Percentiles rank a stretch among this genome's conserved stretches.
Conservation (phyloP, 768 basidiomycete species). For the Pleurotus citrinopileatus region DNA sequence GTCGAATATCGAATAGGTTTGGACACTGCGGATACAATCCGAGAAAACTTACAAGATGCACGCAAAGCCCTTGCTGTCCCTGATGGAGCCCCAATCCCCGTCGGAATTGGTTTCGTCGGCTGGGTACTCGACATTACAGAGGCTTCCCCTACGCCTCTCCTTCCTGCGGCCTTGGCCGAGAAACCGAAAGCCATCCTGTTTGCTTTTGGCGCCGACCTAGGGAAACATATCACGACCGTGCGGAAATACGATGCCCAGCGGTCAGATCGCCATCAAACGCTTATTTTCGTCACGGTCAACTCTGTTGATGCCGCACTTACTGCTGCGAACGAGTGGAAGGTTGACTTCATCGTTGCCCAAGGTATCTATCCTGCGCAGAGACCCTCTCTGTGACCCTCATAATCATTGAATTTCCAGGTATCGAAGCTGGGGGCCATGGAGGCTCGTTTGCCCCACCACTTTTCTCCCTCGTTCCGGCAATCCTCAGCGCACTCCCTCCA, state of each 20-base stretch:
- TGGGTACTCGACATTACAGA: slow-evolving; percentile 50
- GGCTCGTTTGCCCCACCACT: slow-evolving; percentile 33
- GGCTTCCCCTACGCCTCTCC: slow-evolving; percentile 25
- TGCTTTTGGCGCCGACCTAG: slow-evolving; percentile 41
- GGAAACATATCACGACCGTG: slow-evolving; percentile 42
- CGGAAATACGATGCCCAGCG: slow-evolving; percentile 28
- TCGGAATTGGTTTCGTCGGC: slow-evolving; percentile 56
- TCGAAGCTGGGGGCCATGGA: slow-evolving; percentile 51
- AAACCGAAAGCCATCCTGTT: slow-evolving; percentile 50
- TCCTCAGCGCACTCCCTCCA: slow-evolving; percentile 27
- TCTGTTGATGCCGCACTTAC: slow-evolving; percentile 41
- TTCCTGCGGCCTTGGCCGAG: slow-evolving; percentile 37
- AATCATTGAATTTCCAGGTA: slow-evolving; percentile 27
- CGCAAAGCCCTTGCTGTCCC: slow-evolving; percentile 28
- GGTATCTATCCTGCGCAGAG: slow-evolving; percentile 32
- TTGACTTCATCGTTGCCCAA: slow-evolving; percentile 54
- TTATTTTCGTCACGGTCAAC: slow-evolving; percentile 42
- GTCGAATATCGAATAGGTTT: too few relatives aligned
- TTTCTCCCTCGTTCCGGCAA: slow-evolving; percentile 31
- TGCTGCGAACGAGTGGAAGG: slow-evolving; percentile 43
- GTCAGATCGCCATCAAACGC: slow-evolving; percentile 26
- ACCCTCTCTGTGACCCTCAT: background rate
- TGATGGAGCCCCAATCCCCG: slow-evolving; percentile 33
- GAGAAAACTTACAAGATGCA: slow-evolving; percentile 23
- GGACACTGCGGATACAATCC: slow-evolving; percentile 27